Evolutionary conservation across 108 stramenopile genomes (phyloP), one percentile per base, ranked within the genome.

Genomic region (Mayamaea pseudoterrestris): DNA sequence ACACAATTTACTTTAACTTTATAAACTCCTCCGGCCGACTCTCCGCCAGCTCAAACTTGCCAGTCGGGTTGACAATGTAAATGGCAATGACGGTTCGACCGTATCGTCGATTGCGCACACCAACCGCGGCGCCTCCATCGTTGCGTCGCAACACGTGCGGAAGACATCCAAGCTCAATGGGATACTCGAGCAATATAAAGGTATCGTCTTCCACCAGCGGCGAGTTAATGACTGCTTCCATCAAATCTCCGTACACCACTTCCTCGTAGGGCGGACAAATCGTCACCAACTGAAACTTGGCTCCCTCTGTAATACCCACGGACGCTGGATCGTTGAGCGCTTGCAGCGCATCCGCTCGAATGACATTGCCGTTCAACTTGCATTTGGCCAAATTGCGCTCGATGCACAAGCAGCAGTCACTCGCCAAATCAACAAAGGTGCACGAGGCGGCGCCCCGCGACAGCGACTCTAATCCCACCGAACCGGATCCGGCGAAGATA

Each of bases 201-300:
- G 89, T 84, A 69, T 95, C 94, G 23, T 90, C 91, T 29, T 43
- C 54, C 9, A 92, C 65, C 28, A 84, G 30, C 0, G 73, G 68
- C 27, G 76, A 80, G 57, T 72, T 83, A 32, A 73, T 83, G 12
- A 94, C 74, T 5, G 77, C 74, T 13, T 80, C 69, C 35, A 93
- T 26, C 22, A 97, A 63, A 47, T 94, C 93, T 27, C 69, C 85
- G 57, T 97, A 97, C 8, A 83, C 80, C 35, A 97, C 80, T 69
- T 97, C 96, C 57, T 93, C 93, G 49, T 97, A 97, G 1, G 96
- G 96, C 18, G 96, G 96, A 53, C 93, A 93, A 16, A 97, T 65
- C 5, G 91, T 90, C 0, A 97, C 61, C 26, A 97, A 44, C 39
- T 95, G 78, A 58, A 63, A 88, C n/a, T 42, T 73, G 42, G 59